phyloP scores from a whole-genome alignment of 768 basidiomycete genomes.

The Termitomyces sp. region DNA sequence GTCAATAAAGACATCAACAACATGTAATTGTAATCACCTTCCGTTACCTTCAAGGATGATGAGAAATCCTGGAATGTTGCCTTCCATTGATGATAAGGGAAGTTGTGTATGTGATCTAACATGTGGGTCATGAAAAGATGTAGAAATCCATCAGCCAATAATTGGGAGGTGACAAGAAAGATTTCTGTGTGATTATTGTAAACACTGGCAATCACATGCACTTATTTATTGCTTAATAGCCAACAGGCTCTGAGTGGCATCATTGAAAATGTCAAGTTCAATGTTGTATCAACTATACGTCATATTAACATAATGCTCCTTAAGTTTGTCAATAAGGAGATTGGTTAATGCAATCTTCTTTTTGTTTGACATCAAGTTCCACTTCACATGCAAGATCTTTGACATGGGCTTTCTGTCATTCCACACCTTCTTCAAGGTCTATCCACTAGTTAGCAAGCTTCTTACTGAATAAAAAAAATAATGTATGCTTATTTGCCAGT shows the following conservation, averaged over 20 bases:
- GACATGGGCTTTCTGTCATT: not conserved
- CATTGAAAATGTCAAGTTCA: not conserved
- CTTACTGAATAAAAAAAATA: too few species aligned
- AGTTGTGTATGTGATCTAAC: not conserved
- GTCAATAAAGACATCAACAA: not conserved
- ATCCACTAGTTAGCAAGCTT: too few species aligned
- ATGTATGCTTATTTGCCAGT: too few species aligned
- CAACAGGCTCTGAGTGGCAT: not conserved
- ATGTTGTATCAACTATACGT: not conserved
- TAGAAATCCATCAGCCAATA: not conserved
- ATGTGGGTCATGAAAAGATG: not conserved
- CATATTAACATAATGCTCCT: not conserved
- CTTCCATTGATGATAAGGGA: not conserved
- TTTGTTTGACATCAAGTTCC: not conserved
- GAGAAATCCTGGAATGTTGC: not conserved
- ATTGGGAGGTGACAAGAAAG: not conserved
- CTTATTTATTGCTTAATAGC: not conserved
- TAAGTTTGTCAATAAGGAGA: not conserved
- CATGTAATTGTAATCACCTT: too few species aligned
- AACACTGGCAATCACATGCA: too few species aligned
- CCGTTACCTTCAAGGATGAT: too few species aligned
- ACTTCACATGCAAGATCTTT: not conserved
- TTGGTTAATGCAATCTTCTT: not conserved
- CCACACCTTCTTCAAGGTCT: not conserved
- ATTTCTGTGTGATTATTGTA: too few species aligned